These are phyloP conservation scores for Cordyceps javanica DNA, from an alignment of 2,329 filamentous ascomycete genomes.

Conservation along the genomic window DNA sequence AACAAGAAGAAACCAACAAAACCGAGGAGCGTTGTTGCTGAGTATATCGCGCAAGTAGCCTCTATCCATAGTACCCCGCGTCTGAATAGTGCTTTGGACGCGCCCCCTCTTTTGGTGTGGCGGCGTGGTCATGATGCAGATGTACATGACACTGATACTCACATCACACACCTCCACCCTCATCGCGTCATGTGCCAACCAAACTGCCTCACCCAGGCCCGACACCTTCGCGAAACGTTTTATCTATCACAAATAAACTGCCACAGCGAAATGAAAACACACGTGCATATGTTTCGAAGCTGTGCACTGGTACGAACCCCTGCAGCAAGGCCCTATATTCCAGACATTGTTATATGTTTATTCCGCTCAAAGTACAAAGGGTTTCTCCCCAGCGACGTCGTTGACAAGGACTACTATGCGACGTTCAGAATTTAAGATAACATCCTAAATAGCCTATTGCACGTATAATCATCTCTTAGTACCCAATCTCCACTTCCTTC, in stretches of 20 bases:
- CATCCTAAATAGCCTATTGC: background rate
- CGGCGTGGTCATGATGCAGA: background rate
- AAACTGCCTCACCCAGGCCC: background rate
- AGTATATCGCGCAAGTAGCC: background rate
- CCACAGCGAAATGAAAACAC: too few species aligned
- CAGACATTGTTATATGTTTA: too few species aligned
- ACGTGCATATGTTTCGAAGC: too few species aligned
- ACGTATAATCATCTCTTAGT: background rate
- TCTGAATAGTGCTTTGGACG: background rate
- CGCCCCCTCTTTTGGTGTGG: constrained; percentile 5
- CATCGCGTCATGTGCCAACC: background rate
- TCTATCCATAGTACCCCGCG: background rate
- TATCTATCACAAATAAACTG: too few species aligned
- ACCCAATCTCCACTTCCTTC: background rate
- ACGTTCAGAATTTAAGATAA: background rate
- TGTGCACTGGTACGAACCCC: too few species aligned
- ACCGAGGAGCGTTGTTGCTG: background rate
- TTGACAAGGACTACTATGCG: background rate
- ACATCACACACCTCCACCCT: background rate
- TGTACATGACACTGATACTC: constrained; percentile 2
- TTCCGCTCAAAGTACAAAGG: too few species aligned
- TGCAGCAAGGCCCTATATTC: too few species aligned
- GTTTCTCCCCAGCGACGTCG: background rate
- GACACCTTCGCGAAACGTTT: too few species aligned
- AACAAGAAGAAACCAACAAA: background rate